Conservation (phyloP, 768 basidiomycete species). For the Leccinum truebloodii region DNA sequence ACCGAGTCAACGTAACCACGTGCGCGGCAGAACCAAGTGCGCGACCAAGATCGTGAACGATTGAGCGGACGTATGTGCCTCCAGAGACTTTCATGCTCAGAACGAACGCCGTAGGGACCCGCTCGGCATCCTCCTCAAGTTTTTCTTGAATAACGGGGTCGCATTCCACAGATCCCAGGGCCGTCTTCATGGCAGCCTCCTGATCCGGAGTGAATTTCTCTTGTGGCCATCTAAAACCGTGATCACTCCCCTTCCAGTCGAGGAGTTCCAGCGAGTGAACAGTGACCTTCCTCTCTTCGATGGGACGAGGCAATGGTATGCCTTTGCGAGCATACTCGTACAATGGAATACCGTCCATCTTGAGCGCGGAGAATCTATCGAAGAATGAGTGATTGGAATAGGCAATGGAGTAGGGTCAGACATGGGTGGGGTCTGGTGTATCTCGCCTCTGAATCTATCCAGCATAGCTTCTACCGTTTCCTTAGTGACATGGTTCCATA, state of each 20-base stretch:
- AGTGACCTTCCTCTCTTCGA: constrained; percentile 80
- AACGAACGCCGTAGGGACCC: constrained; percentile 73
- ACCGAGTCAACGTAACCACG: constrained; percentile 90
- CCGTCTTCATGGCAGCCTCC: constrained; percentile 64
- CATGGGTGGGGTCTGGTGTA: constrained; percentile 92
- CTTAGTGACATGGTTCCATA: constrained; percentile 82
- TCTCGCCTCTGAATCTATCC: constrained; percentile 78
- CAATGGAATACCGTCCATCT: constrained; percentile 95
- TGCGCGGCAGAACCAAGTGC: constrained; percentile 87
- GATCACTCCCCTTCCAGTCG: constrained; percentile 77
- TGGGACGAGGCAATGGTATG: constrained; percentile 91
- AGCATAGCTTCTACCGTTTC: constrained; percentile 72
- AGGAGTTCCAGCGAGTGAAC: constrained; percentile 80
- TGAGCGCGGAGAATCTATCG: constrained; percentile 90
- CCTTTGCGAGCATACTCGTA: constrained; percentile 95
- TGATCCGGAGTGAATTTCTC: constrained; percentile 68
- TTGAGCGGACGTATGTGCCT: constrained; percentile 95
- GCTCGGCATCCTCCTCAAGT: constrained; percentile 35
- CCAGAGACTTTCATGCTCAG: constrained; percentile 93
- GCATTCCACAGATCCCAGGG: constrained; percentile 54
- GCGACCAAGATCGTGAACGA: constrained; percentile 90
- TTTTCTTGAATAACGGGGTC: constrained; percentile 37
- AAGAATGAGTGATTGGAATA: constrained; percentile 8
- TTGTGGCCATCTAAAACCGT: constrained; percentile 74
- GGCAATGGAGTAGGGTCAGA: constrained; percentile 35